Percentiles rank a stretch among this genome's conserved stretches.
Conservation (phyloP, 768 basidiomycete genomes). For the Serendipita vermifera region DNA sequence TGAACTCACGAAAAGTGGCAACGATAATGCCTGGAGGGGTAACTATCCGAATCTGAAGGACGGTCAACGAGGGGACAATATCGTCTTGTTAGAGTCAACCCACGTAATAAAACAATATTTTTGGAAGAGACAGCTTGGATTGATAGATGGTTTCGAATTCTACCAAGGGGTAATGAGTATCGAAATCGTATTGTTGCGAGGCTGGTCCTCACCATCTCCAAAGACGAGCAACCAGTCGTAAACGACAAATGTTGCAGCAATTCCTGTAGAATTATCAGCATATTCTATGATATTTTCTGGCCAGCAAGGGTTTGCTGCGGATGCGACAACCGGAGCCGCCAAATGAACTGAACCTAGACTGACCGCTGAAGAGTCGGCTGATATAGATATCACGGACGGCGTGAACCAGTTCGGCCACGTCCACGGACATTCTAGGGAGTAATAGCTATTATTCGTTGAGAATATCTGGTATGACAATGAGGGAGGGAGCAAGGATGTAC, state of each 20-base stretch:
- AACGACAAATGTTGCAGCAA: background rate
- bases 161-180: background rate
- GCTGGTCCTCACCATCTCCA: background rate
- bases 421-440: too few species aligned
- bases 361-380: background rate
- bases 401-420: background rate
- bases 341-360: too few species aligned
- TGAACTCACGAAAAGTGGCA: slow-evolving; percentile 1
- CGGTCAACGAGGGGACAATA: background rate
- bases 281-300: background rate
- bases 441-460: too few species aligned
- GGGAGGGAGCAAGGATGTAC: too few species aligned
- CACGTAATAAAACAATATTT: background rate
- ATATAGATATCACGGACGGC: background rate
- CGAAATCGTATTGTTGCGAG: too few species aligned
- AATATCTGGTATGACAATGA: too few species aligned
- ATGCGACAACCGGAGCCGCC: too few species aligned
- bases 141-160: slow-evolving; percentile 6
- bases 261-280: background rate
- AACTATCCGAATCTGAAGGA: background rate
- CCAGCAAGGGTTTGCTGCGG: too few species aligned
- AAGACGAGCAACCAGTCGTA: slow-evolving; percentile 8
- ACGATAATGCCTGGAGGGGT: slow-evolving; percentile 1
- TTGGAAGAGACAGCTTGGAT: background rate
- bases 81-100: background rate